Percentiles rank a stretch among this genome's conserved stretches.
phyloP scores from a whole-genome alignment of 2,329 filamentous ascomycete species.

The Penicillium crustosum region DNA sequence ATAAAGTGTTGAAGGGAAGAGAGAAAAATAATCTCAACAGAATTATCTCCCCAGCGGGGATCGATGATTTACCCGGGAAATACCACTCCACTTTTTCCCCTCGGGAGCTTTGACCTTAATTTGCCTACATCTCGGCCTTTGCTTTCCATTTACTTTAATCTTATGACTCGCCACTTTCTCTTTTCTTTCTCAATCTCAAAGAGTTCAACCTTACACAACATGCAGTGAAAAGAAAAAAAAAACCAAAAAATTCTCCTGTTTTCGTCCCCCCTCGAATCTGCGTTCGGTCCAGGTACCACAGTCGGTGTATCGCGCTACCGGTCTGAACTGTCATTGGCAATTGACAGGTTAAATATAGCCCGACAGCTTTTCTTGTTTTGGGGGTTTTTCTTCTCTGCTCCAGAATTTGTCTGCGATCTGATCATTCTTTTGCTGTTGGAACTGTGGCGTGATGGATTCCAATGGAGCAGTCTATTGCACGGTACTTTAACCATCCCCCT shows the following conservation, averaged over 20 bases:
- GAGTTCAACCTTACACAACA: neutral
- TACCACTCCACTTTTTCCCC: slow-evolving; percentile 5
- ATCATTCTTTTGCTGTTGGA: slow-evolving; percentile 1
- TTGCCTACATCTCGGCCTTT: neutral
- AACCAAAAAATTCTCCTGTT: too few relatives aligned
- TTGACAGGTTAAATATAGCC: slow-evolving; percentile 15
- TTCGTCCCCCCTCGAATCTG: slow-evolving; percentile 23
- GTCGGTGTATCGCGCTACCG: slow-evolving; percentile 12
- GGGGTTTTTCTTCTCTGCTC: neutral
- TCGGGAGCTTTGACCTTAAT: neutral
- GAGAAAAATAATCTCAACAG: neutral
- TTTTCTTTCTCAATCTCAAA: neutral
- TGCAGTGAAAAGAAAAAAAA: slow-evolving; percentile 15
- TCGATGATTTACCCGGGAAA: slow-evolving; percentile 7
- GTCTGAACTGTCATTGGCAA: slow-evolving; percentile 18
- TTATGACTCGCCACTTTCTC: neutral
- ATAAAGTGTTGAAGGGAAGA: neutral
- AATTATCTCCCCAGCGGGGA: neutral
- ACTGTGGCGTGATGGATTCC: slow-evolving; percentile 39
- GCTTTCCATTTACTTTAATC: neutral
- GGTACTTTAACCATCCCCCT: slow-evolving; percentile 44
- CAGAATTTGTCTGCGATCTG: neutral
- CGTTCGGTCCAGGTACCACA: slow-evolving; percentile 25
- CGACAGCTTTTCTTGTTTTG: neutral
- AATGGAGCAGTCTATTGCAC: slow-evolving; percentile 64